A percentile compares a stretch with the other conserved stretches of the same genome.
Evolutionary conservation across 2,329 filamentous ascomycete genomes (phyloP).

Genomic region (Penicillium nordicum): DNA sequence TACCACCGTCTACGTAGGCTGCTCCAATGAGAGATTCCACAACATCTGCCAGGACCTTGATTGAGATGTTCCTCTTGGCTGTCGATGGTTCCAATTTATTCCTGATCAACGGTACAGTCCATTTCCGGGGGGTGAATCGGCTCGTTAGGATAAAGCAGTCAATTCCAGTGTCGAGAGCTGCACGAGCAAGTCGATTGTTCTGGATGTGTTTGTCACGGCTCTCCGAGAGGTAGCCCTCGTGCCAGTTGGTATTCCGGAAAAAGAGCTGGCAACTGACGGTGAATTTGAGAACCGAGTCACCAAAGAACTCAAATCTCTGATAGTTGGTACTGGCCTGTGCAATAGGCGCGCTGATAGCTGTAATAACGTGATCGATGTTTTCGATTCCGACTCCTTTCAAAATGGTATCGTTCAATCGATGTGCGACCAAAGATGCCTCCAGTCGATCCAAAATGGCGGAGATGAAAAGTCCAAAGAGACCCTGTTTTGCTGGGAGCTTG

Average conservation of each 20-base stretch:
- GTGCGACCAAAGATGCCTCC: slow-evolving; percentile 62
- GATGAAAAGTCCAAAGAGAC: slow-evolving; percentile 58
- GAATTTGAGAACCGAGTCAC: slow-evolving; percentile 78
- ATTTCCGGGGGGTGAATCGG: slow-evolving; percentile 66
- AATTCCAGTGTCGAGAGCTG: slow-evolving; percentile 61
- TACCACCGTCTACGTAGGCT: slow-evolving; percentile 65
- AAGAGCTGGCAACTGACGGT: slow-evolving; percentile 65
- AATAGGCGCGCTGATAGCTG: slow-evolving; percentile 66
- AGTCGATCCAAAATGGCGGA: slow-evolving; percentile 71
- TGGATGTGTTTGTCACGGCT: slow-evolving; percentile 68
- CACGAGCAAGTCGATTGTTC: slow-evolving; percentile 68
- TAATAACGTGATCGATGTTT: slow-evolving; percentile 56
- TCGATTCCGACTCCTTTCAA: slow-evolving; percentile 54
- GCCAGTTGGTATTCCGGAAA: slow-evolving; percentile 60
- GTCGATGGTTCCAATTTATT: slow-evolving; percentile 29
- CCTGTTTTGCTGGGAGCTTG: slow-evolving; percentile 45
- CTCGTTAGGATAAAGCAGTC: slow-evolving; percentile 70
- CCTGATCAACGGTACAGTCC: slow-evolving; percentile 63
- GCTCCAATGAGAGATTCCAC: slow-evolving; percentile 81
- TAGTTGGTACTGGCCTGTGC: slow-evolving; percentile 65
- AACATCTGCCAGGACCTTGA: slow-evolving; percentile 82
- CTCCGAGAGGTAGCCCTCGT: slow-evolving; percentile 70
- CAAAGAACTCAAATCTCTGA: slow-evolving; percentile 80
- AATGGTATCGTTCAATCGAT: slow-evolving; percentile 55
- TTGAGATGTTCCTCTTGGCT: slow-evolving; percentile 53